Evolutionary conservation across 192 early-diverging fungal genomes (phyloP), one percentile per base, ranked within the genome.

Genomic region (Chytriomyces sp.): DNA sequence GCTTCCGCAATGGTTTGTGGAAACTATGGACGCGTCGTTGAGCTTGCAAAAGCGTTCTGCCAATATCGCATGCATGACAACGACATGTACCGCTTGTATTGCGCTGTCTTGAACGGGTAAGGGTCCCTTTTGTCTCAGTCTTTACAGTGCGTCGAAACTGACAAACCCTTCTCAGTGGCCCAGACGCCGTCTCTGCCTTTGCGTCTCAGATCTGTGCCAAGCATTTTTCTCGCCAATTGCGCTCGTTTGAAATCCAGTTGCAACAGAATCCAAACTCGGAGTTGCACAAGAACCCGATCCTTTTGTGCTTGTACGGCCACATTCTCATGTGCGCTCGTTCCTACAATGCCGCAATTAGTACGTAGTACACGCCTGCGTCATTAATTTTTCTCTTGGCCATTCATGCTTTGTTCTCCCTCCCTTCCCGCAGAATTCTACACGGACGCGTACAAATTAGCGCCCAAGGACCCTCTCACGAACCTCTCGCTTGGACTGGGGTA

Each of bases 381-480:
- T 38, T 33, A 37, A 26, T 54, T 54, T 49, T 66, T 2, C 7
- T 3, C 1, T 49, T 54, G 12, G n/a, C 54, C 28, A n/a, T 56
- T 28, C 37, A 62, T 38, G 31, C 6, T 65, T 52, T 41, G 1
- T 49, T 0, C 19, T 49, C n/a, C n/a, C 49, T 41, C 36, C n/a
- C 19, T 61, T 61, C 38, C 17, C 4, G 12, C 40, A 81, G 80
- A 54, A n/a, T 73, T 70, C 34, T 89, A 90, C 71, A 60, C 84
- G 33, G 77, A 87, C 59, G 82, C 92, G 12, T 84, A 81, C 82
- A 65, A 74, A 19, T 32, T 89, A 22, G 59, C 56, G 3, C 93
- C 92, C n/a, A 64, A 80, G 0, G 91, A 92, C 67, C 89, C 91
- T 0, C 52, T 94, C 37, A 82, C 88, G 34, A 87, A 86, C 28